Evolutionary conservation across 495 filamentous ascomycete species (phyloP), one percentile per base, ranked within the genome.

Genomic region (Penicillium robsamsonii): DNA sequence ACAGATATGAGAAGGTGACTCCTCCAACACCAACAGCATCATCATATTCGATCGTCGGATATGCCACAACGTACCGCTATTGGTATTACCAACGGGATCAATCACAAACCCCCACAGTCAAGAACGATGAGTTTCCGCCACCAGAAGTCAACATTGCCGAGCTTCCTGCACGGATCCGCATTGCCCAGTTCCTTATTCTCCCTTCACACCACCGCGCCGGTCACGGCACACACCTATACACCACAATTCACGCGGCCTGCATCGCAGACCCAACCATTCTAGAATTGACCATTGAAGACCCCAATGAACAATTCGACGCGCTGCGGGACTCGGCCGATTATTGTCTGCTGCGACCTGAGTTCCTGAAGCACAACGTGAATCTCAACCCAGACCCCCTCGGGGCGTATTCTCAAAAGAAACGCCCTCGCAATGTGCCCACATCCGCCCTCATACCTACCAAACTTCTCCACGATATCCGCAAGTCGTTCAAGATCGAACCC

Each of bases 221-320:
- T 18, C 84, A 94, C 58, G 94, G 95, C 46, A 81, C 84, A 15
- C 77, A 84, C 41, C 83, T 98, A 50, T 98, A 97, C 77, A 83
- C 82, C 51, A 78, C 84, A 35, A 88, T 97, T 62, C 87, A 88
- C 59, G 67, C 76, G 1, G 71, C 81, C 56, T 89, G 88, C 65
- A 76, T 85, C 55, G 68, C 77, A 24, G 79, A 87, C 46, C 61
- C 81, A 1, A 80, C 82, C 20, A 84, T 89, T 27, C 74, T 81
- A 46, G 94, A 99, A 69, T 79, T 99, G 60, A 94, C 93, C 0
- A 89, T 99, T 18, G 94, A 99, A 72, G 92, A 97, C 62, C 94
- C 94, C 0, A 97, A 92, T 64, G 92, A 97, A 67, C 85, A 86
- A 13, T 99, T 99, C 61, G 91, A 96, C 68, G 86, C 91, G 54